Evolutionary conservation across 768 basidiomycete genomes (phyloP).

Genomic region (Chalciporus sphaerocephalus): DNA sequence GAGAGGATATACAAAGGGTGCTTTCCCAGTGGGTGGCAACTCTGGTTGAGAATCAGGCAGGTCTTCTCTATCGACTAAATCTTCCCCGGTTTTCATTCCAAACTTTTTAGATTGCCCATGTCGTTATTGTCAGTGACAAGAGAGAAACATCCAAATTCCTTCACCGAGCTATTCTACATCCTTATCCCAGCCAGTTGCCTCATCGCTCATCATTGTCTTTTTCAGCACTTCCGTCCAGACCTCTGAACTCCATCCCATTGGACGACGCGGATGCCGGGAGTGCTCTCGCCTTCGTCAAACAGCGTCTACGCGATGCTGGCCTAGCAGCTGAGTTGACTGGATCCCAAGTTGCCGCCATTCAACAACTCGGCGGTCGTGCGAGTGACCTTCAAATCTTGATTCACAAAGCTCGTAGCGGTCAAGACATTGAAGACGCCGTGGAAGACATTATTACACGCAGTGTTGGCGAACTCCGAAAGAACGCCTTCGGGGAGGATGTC

Average conservation of each 20-base stretch:
- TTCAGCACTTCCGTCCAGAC: slow-evolving; percentile 77
- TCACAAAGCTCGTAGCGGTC: slow-evolving; percentile 77
- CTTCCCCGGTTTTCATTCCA: not conserved
- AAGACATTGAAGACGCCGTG: slow-evolving; percentile 71
- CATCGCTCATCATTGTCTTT: not conserved
- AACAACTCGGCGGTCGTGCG: slow-evolving; percentile 83
- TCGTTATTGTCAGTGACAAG: slow-evolving; percentile 86
- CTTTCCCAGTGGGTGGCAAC: slow-evolving; percentile 82
- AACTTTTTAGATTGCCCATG: slow-evolving; percentile 71
- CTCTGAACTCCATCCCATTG: slow-evolving; percentile 72
- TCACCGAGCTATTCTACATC: slow-evolving; percentile 55
- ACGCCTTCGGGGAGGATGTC: slow-evolving; percentile 86
- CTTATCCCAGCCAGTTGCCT: not conserved
- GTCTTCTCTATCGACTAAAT: slow-evolving; percentile 5
- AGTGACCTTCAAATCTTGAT: slow-evolving; percentile 84
- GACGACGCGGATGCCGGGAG: slow-evolving; percentile 82
- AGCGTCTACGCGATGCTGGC: slow-evolving; percentile 63
- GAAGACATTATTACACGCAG: slow-evolving; percentile 84
- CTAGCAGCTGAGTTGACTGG: slow-evolving; percentile 49
- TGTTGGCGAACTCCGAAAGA: slow-evolving; percentile 82
- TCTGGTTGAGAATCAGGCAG: slow-evolving; percentile 75
- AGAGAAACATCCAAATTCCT: slow-evolving; percentile 82
- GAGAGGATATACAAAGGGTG: slow-evolving; percentile 69
- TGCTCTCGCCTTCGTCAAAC: slow-evolving; percentile 74
- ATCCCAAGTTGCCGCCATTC: slow-evolving; percentile 55